Percentiles rank a stretch among this genome's conserved stretches.
phyloP scores from a whole-genome alignment of 305 asterid genomes.

The Euphrasia arctica region DNA sequence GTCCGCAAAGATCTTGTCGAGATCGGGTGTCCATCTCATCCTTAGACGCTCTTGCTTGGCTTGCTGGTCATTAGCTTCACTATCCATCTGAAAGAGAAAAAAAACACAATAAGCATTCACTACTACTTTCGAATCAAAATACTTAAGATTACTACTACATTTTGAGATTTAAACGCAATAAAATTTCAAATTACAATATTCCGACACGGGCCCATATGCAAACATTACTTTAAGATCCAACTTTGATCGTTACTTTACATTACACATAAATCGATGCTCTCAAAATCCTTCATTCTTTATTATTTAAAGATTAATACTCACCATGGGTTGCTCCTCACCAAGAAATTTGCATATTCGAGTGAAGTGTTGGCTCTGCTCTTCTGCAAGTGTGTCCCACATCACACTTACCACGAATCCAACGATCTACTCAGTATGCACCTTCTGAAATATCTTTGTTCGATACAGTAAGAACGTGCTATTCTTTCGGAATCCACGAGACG shows the following conservation, averaged over 20 bases:
- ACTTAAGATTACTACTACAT: too few relatives aligned
- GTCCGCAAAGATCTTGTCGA: slow-evolving; percentile 81
- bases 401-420: slow-evolving; percentile 31
- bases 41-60: slow-evolving; percentile 85
- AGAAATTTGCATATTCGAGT: slow-evolving; percentile 37
- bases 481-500: background rate
- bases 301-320: slow-evolving; percentile 16
- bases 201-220: too few relatives aligned
- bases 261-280: too few relatives aligned
- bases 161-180: too few relatives aligned
- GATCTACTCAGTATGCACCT: slow-evolving; percentile 6
- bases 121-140: background rate
- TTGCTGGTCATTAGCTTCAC: slow-evolving; percentile 58
- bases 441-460: slow-evolving; percentile 2
- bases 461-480: background rate
- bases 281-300: slow-evolving; percentile 12
- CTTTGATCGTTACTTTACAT: background rate
- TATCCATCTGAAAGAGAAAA: slow-evolving; percentile 53
- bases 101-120: background rate
- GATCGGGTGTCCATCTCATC: slow-evolving; percentile 83
- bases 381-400: slow-evolving; percentile 56
- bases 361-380: slow-evolving; percentile 49
- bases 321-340: slow-evolving; percentile 43
- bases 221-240: too few relatives aligned
- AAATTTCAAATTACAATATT: background rate